Conservation (phyloP, 441 rosid species). For the Euphorbia corollata region DNA sequence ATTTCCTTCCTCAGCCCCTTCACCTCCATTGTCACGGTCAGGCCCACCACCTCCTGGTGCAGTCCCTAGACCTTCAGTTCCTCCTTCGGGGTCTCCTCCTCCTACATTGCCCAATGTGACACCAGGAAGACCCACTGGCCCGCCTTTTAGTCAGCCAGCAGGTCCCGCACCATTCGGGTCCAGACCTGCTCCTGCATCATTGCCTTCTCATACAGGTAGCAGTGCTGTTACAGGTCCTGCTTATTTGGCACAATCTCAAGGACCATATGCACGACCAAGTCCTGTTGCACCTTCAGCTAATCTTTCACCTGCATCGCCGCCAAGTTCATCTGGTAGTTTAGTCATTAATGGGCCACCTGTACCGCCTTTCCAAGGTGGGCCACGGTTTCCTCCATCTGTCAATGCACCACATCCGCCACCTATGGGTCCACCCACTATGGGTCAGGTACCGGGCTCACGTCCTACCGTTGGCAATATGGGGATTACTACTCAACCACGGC, state of each 20-base stretch:
- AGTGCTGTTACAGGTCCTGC: constrained; percentile 20
- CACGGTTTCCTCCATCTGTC: constrained; percentile 40
- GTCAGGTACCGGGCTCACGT: constrained; percentile 34
- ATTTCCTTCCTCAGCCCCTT: constrained; percentile 41
- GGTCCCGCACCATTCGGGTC: constrained; percentile 38
- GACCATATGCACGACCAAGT: constrained; percentile 28
- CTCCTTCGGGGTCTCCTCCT: constrained; percentile 42
- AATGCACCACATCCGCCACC: constrained; percentile 40
- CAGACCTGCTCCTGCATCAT: constrained; percentile 56
- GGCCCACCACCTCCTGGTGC: constrained; percentile 37
- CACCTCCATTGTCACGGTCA: constrained; percentile 46
- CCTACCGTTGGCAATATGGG: constrained; percentile 35
- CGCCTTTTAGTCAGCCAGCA: constrained; percentile 39
- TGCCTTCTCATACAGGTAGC: constrained; percentile 38
- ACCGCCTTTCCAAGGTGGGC: constrained; percentile 40
- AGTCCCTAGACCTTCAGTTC: constrained; percentile 42
- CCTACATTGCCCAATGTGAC: constrained; percentile 42
- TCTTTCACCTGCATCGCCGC: constrained; percentile 37
- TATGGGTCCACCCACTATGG: constrained; percentile 40
- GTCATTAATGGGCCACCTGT: constrained; percentile 64
- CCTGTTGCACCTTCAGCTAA: constrained; percentile 35
- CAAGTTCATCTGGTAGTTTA: constrained; percentile 36
- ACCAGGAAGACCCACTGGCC: constrained; percentile 50
- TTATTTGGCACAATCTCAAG: constrained; percentile 22
- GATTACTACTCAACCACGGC: constrained; percentile 27